A percentile compares a stretch with the other conserved stretches of the same genome.
Conservation (phyloP, 2,329 filamentous ascomycete genomes). For the Kalmusia sp. region DNA sequence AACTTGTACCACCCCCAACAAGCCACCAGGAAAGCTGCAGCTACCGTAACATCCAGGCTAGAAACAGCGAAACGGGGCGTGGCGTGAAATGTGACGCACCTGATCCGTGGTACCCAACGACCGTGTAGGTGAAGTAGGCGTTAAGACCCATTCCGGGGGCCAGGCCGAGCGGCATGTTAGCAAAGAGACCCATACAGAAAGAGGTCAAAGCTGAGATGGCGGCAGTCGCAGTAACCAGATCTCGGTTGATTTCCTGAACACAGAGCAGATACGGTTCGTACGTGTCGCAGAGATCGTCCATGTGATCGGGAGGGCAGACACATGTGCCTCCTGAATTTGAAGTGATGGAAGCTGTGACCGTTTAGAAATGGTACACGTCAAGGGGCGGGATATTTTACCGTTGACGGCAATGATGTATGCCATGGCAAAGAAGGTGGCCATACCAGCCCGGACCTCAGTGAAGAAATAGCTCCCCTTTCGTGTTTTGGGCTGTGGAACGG, state of each 20-base stretch:
- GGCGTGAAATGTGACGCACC: constrained; percentile 51
- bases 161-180: constrained; percentile 79
- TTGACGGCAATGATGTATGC: constrained; percentile 70
- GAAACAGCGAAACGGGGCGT: constrained; percentile 22
- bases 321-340: constrained; percentile 78
- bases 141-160: constrained; percentile 84
- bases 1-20: constrained; percentile 7
- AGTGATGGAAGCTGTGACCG: constrained; percentile 62
- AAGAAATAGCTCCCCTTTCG: constrained; percentile 79
- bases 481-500: constrained; percentile 64
- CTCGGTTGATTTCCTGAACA: constrained; percentile 69
- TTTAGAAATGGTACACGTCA: constrained; percentile 19
- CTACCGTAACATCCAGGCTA: constrained; percentile 15
- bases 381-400: constrained; percentile 48
- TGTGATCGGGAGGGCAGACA: constrained; percentile 63
- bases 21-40: constrained; percentile 6
- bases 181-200: constrained; percentile 84
- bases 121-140: constrained; percentile 84
- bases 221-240: constrained; percentile 84
- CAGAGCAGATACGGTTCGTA: constrained; percentile 71
- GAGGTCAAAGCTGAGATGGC: constrained; percentile 79
- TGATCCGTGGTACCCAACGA: constrained; percentile 78
- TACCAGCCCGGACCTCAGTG: constrained; percentile 82
- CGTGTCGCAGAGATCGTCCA: constrained; percentile 58
- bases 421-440: constrained; percentile 69